Evolutionary conservation across 2,329 filamentous ascomycete species (phyloP).

Genomic region (Diaporthe longicolla): DNA sequence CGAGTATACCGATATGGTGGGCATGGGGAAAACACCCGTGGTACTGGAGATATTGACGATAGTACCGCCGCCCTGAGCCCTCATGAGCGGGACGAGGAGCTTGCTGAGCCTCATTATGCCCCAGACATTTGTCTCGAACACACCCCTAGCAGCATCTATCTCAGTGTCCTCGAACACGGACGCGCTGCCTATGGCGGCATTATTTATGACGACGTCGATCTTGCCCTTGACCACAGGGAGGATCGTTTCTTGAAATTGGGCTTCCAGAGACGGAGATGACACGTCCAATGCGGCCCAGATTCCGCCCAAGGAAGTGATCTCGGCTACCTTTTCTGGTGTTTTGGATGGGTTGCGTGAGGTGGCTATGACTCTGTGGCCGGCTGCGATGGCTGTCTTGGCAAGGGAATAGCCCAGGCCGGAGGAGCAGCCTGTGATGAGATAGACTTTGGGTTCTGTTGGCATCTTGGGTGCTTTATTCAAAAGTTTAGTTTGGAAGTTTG

Average conservation of each 20-base stretch:
- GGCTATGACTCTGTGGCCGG: slow-evolving; percentile 39
- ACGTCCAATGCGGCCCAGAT: slow-evolving; percentile 37
- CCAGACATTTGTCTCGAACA: slow-evolving; percentile 41
- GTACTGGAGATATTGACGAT: slow-evolving; percentile 39
- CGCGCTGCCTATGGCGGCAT: slow-evolving; percentile 43
- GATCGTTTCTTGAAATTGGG: slow-evolving; percentile 19
- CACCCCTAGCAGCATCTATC: not conserved
- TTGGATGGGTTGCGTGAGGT: slow-evolving; percentile 38
- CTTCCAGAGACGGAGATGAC: slow-evolving; percentile 22
- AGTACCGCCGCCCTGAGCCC: slow-evolving; percentile 30
- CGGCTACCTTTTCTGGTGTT: slow-evolving; percentile 21
- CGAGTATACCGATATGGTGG: slow-evolving; percentile 14
- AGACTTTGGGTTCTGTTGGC: slow-evolving; percentile 34
- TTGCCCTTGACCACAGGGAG: slow-evolving; percentile 21
- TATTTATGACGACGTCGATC: slow-evolving; percentile 45
- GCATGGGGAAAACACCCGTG: not conserved
- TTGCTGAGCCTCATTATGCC: slow-evolving; percentile 31
- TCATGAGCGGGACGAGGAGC: slow-evolving; percentile 32
- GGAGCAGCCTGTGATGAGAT: slow-evolving; percentile 41
- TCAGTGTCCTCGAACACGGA: slow-evolving; percentile 21
- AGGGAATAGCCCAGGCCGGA: slow-evolving; percentile 36
- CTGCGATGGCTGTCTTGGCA: slow-evolving; percentile 33
- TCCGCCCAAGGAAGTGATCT: slow-evolving; percentile 32
- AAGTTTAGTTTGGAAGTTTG: not conserved
- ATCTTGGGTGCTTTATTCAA: not conserved